Conservation (phyloP, 176 grass and related monocot species). For the Aegilops sharonensis region DNA sequence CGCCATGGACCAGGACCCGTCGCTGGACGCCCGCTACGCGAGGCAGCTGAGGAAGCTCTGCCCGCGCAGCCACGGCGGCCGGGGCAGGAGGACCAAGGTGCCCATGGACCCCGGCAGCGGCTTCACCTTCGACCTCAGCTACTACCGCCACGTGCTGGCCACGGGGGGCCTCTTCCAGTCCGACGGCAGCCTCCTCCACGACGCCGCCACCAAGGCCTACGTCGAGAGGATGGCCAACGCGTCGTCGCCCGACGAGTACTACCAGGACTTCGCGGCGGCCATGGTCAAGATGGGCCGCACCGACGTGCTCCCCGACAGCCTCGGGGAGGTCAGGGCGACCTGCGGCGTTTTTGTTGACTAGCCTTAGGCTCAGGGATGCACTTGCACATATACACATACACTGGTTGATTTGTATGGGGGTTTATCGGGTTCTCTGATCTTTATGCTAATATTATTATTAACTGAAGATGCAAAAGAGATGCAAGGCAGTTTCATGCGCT, state of each 20-base stretch:
- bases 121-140: slow-evolving; percentile 55
- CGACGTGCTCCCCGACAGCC: slow-evolving; percentile 39
- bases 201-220: slow-evolving; percentile 46
- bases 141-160: slow-evolving; percentile 49
- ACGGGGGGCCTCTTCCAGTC: slow-evolving; percentile 54
- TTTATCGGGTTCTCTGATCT: not conserved
- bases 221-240: slow-evolving; percentile 52
- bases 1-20: slow-evolving; percentile 53
- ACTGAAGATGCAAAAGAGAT: not conserved
- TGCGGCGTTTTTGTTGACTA: slow-evolving; percentile 55
- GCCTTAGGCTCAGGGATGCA: not conserved
- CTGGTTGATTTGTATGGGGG: not conserved
- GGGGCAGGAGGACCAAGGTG: slow-evolving; percentile 18
- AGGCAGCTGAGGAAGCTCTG: slow-evolving; percentile 45
- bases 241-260: slow-evolving; percentile 44
- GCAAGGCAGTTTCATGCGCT: not conserved
- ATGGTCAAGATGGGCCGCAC: slow-evolving; percentile 70
- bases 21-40: slow-evolving; percentile 38
- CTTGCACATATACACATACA: not conserved
- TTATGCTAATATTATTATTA: not conserved
- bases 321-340: slow-evolving; percentile 32
- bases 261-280: slow-evolving; percentile 29
- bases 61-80: not conserved
- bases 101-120: slow-evolving; percentile 50
- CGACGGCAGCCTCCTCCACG: slow-evolving; percentile 50